phyloP scores from a whole-genome alignment of 1,284 basidiomycete species.

The Inonotus obliquus region DNA sequence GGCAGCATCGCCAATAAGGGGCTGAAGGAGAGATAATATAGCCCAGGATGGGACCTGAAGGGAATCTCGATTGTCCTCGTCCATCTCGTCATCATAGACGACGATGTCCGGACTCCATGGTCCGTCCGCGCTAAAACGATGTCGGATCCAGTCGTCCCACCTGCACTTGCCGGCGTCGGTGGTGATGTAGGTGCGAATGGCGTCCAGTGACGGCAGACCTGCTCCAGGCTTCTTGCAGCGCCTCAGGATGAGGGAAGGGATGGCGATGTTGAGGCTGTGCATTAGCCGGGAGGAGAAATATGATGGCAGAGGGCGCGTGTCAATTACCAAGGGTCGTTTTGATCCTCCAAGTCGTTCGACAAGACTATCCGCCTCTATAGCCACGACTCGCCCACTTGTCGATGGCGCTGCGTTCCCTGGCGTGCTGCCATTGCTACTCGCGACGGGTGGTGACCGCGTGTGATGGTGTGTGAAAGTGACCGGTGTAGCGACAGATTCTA shows the following conservation, averaged over 20 bases:
- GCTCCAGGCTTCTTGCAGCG: constrained; percentile 67
- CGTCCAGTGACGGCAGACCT: constrained; percentile 58
- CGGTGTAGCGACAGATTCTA: constrained; percentile 23
- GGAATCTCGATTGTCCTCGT: constrained; percentile 52
- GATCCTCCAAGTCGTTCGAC: constrained; percentile 44
- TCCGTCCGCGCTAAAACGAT: constrained; percentile 22
- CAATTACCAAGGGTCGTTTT: constrained; percentile 67
- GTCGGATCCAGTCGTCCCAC: constrained; percentile 46
- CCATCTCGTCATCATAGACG: constrained; percentile 73
- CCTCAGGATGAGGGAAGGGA: constrained; percentile 83
- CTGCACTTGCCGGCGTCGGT: constrained; percentile 61
- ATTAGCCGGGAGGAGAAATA: constrained; percentile 61
- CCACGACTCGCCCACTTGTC: background rate
- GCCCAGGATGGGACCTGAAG: constrained; percentile 57
- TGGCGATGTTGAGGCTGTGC: constrained; percentile 73
- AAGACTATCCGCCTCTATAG: constrained; percentile 42
- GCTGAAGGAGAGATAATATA: constrained; percentile 53
- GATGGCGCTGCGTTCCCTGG: constrained; percentile 10
- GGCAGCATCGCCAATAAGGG: constrained; percentile 46
- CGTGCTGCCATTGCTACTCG: constrained; percentile 4
- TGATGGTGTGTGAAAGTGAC: constrained; percentile 17
- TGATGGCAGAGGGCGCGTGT: constrained; percentile 67
- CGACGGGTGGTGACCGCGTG: background rate
- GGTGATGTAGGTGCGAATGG: constrained; percentile 72
- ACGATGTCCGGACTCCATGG: constrained; percentile 73